A percentile compares a stretch with the other conserved stretches of the same genome.
phyloP scores from a whole-genome alignment of 2,329 filamentous ascomycete genomes.

The Sporothrix globosa region DNA sequence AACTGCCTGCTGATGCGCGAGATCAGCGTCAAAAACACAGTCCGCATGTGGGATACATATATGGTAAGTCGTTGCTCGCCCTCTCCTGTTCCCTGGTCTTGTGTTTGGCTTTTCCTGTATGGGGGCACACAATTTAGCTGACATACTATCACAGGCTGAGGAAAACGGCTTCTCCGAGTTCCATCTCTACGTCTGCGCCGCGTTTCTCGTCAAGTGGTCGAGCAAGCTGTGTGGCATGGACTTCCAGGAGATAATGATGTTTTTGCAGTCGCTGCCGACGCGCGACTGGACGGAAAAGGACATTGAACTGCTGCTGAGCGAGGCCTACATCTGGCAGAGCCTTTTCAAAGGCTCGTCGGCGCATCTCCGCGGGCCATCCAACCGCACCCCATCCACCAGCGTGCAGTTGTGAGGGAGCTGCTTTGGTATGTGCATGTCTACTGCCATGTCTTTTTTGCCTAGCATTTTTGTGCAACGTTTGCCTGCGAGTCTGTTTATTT shows the following conservation, averaged over 20 bases:
- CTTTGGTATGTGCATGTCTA: not conserved
- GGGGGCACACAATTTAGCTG: too few species aligned
- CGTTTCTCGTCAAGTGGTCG: constrained; percentile 98
- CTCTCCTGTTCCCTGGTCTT: not conserved
- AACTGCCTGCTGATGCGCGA: constrained; percentile 98
- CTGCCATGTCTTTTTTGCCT: not conserved
- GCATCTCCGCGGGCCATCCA: constrained; percentile 65
- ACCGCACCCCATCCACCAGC: constrained; percentile 47
- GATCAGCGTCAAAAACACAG: constrained; percentile 93
- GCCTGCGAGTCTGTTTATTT: not conserved
- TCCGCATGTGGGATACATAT: constrained; percentile 99
- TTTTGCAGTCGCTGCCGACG: constrained; percentile 90
- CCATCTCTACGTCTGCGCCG: constrained; percentile 96
- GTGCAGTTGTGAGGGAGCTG: constrained; percentile 45
- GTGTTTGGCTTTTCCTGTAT: not conserved
- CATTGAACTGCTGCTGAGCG: constrained; percentile 90
- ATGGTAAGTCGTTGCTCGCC: constrained; percentile 60
- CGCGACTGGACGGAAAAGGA: constrained; percentile 97
- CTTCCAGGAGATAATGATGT: constrained; percentile 99
- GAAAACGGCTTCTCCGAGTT: constrained; percentile 98
- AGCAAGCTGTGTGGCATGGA: constrained; percentile 95
- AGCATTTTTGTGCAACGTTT: not conserved
- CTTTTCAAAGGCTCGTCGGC: constrained; percentile 93
- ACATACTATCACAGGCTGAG: constrained; percentile 68
- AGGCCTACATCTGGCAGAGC: constrained; percentile 98